phyloP scores from a whole-genome alignment of 768 basidiomycete genomes.

The Xerocomellus intermedius region DNA sequence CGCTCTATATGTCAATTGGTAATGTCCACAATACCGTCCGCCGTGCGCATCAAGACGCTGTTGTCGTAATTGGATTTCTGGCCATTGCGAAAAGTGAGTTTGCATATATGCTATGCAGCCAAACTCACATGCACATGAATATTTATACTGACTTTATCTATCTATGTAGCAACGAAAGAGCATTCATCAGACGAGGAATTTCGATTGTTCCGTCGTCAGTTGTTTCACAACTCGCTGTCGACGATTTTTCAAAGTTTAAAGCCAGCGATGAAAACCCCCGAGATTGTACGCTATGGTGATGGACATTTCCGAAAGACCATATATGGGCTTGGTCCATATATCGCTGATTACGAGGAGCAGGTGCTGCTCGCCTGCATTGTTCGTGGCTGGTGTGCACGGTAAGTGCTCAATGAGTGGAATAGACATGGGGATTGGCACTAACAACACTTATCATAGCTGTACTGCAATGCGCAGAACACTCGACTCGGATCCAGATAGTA shows the following conservation, averaged over 20 bases:
- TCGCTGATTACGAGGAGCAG: background rate
- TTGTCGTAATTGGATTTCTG: background rate
- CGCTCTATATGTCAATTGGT: background rate
- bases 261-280: background rate
- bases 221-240: background rate
- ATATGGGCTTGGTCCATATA: background rate
- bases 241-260: background rate
- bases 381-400: background rate
- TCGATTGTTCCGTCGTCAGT: background rate
- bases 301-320: background rate
- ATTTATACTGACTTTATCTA: background rate
- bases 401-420: slow-evolving; percentile 26
- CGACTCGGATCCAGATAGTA: background rate
- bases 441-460: background rate
- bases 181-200: background rate
- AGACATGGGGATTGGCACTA: background rate
- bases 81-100: background rate
- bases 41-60: background rate
- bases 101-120: background rate
- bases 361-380: background rate
- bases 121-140: too few species aligned
- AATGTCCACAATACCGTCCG: background rate
- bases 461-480: background rate
- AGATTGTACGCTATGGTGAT: background rate
- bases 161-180: background rate